Evolutionary conservation across 257 asterid species (phyloP).

Genomic region (Verbena officinalis): DNA sequence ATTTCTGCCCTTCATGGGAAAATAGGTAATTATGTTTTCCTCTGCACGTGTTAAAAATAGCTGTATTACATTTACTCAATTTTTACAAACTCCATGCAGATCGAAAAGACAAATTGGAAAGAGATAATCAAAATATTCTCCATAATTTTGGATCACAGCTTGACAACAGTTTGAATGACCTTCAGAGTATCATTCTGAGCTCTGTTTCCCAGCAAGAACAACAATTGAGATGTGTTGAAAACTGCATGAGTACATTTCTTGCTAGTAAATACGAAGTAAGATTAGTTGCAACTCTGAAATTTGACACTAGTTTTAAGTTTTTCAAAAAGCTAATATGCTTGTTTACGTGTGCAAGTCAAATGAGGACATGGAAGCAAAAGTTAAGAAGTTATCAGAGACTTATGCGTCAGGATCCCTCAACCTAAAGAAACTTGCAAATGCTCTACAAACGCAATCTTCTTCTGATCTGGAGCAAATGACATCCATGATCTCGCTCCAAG

Average conservation of each 20-base stretch:
- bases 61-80: conserved; percentile 3
- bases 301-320: conserved; percentile 8
- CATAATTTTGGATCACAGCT: conserved; percentile 61
- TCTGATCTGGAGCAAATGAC: conserved; percentile 60
- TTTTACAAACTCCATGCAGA: conserved; percentile 49
- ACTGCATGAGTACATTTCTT: conserved; percentile 52
- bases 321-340: conserved; percentile 24
- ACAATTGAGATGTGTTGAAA: conserved; percentile 60
- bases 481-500: conserved; percentile 51
- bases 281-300: not conserved
- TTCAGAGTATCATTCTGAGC: conserved; percentile 55
- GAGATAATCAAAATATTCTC: conserved; percentile 62
- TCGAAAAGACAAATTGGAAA: conserved; percentile 69
- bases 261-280: conserved; percentile 68
- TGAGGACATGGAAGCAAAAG: conserved; percentile 61
- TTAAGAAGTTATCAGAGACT: conserved; percentile 57
- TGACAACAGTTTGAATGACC: conserved; percentile 63
- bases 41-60: not conserved
- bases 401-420: conserved; percentile 51
- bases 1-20: conserved; percentile 61
- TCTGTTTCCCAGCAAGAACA: conserved; percentile 70
- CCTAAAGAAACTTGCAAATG: conserved; percentile 46
- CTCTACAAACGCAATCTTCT: conserved; percentile 55
- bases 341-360: conserved; percentile 46
- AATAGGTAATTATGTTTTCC: conserved; percentile 50